Base-by-base conservation (phyloP, 2,329 filamentous ascomycete genomes). In the Orbilia quercus region DNA sequence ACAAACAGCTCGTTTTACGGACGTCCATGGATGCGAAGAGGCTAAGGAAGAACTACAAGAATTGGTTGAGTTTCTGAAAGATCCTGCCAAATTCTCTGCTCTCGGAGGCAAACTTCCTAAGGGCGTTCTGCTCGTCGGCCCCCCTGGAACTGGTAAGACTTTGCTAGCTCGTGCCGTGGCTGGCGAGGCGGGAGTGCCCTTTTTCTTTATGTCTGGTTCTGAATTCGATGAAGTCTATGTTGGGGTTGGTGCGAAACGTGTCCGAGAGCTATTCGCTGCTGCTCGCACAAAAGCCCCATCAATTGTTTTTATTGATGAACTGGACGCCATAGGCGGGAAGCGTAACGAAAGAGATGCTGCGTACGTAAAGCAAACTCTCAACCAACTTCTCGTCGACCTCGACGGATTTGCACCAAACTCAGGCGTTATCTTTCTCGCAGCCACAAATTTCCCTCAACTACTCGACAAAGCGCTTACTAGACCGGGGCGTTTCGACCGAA, bases 191-290 rank as follows among this genome's bases (percentile, higher is more conserved):
- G 95, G 94, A 64, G 95, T 99, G 16, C 95, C 95, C 0, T 99
- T 99, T 85, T 99, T 98, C 85, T 99, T 97, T 85, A 98, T 99
- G 94, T 99, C 95, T 79, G 95, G 95, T 55, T 96, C 92, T 69
- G 95, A 99, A 81, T 99, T 99, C 79, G 95, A 99, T 79, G 95
- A 99, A 82, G 90, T 99, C 58, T 99, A 97, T 79, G 96, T 99
- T 36, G 95, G 95, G 79, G 95, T 99, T 60, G 92, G 93, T 79
- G 92, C 92, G 48, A 96, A 99, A 84, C 91, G 95, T 79, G 94
- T 99, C 53, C 91, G 95, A 70, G 95, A 97, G 75, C 86, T 96
- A n/a, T 96, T 96, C 80, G 83, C 85, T 48, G 88, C 90, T 64
- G 94, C 94, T 76, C 91, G 92, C 77, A 81, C 85, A 75, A 97